Evolutionary conservation across 2,329 filamentous ascomycete genomes (phyloP).

Genomic region (Trichoderma asperellum): DNA sequence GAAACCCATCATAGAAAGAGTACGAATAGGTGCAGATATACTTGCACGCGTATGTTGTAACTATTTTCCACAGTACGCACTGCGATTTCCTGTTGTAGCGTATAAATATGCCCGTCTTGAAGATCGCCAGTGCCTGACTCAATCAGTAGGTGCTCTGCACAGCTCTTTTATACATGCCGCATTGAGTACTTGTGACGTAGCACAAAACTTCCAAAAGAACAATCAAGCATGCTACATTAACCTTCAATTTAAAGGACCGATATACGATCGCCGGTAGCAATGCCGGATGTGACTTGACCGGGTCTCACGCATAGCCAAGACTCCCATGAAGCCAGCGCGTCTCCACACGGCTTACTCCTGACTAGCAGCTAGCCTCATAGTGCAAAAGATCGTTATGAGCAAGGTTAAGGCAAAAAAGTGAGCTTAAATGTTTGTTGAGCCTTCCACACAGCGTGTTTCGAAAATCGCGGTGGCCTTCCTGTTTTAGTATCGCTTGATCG

Average conservation of each 20-base stretch:
- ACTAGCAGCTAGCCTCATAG: neutral
- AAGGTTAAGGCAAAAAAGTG: constrained; percentile 7
- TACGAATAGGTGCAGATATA: too few relatives aligned
- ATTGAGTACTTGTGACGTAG: neutral
- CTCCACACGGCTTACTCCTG: neutral
- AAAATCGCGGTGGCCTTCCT: neutral
- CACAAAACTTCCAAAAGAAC: neutral
- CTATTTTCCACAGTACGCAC: too few relatives aligned
- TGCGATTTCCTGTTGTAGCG: too few relatives aligned
- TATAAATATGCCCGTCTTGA: too few relatives aligned
- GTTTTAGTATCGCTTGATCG: constrained; percentile 11
- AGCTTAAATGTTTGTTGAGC: neutral
- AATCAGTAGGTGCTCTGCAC: too few relatives aligned
- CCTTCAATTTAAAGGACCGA: constrained; percentile 8
- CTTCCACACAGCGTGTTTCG: neutral
- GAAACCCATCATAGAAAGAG: too few relatives aligned
- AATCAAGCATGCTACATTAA: neutral
- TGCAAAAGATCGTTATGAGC: neutral
- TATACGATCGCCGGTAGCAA: neutral
- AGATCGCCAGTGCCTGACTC: too few relatives aligned
- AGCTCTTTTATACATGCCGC: neutral
- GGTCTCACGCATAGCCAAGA: neutral
- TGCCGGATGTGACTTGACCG: neutral
- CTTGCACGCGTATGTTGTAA: too few relatives aligned
- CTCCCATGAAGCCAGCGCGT: neutral